A percentile compares a stretch with the other conserved stretches of the same genome.
phyloP scores from a whole-genome alignment of 2,329 filamentous ascomycete genomes.

The Venturia aucupariae region DNA sequence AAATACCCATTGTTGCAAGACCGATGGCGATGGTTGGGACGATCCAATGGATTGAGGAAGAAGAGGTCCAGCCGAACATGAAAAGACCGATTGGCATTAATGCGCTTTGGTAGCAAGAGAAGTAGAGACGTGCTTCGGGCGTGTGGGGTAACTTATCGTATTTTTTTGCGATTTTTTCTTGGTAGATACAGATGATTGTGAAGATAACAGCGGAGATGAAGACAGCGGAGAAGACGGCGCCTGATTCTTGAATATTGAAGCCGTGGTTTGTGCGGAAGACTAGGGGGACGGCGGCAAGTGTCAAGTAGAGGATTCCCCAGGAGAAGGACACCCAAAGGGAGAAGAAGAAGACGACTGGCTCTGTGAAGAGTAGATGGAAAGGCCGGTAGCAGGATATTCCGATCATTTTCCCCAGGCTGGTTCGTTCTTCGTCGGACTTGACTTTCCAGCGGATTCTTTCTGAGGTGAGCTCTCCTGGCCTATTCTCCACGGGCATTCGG shows the following conservation, averaged over 20 bases:
- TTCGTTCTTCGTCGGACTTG: slow-evolving; percentile 66
- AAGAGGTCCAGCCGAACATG: slow-evolving; percentile 67
- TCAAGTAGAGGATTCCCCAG: slow-evolving; percentile 83
- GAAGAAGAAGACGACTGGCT: slow-evolving; percentile 77
- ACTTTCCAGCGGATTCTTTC: slow-evolving; percentile 71
- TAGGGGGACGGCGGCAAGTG: slow-evolving; percentile 70
- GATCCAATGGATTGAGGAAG: slow-evolving; percentile 58
- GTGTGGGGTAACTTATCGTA: slow-evolving; percentile 30
- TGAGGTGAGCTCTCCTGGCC: slow-evolving; percentile 5
- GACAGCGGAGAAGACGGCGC: slow-evolving; percentile 66
- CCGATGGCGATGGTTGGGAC: slow-evolving; percentile 60
- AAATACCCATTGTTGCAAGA: slow-evolving; percentile 76
- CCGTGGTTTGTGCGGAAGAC: slow-evolving; percentile 60
- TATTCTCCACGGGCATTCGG: slow-evolving; percentile 30
- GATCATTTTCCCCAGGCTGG: slow-evolving; percentile 60
- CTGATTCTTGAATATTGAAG: slow-evolving; percentile 59
- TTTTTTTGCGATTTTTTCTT: slow-evolving; percentile 55
- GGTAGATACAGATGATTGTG: slow-evolving; percentile 59
- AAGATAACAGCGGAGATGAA: slow-evolving; percentile 57
- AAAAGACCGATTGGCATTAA: slow-evolving; percentile 74
- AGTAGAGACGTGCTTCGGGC: slow-evolving; percentile 75
- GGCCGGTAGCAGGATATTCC: slow-evolving; percentile 65
- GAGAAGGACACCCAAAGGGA: slow-evolving; percentile 82
- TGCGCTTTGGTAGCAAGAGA: slow-evolving; percentile 65
- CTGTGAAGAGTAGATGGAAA: slow-evolving; percentile 66